A percentile compares a stretch with the other conserved stretches of the same genome.
These are phyloP conservation scores for Chimonanthus salicifolius DNA, from an alignment of 164 flowering plant genomes.

Conservation along the genomic window DNA sequence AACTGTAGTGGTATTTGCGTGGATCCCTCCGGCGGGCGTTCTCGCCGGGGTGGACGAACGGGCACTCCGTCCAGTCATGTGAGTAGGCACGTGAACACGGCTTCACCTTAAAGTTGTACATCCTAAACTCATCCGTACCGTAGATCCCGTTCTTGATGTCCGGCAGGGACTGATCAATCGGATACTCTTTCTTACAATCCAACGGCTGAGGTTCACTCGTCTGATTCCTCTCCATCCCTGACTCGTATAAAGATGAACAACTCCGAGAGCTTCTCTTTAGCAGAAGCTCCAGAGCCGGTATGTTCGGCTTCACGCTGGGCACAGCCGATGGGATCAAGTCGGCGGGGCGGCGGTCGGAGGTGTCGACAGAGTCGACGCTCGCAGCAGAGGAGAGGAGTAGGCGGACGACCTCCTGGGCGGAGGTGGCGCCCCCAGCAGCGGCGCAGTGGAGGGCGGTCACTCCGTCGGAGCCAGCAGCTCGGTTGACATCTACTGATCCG, in stretches of 20 bases:
- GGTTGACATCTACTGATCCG: constrained; percentile 49
- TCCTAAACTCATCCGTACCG: constrained; percentile 85
- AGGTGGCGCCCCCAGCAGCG: constrained; percentile 63
- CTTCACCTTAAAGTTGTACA: constrained; percentile 89
- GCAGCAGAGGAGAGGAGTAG: constrained; percentile 61
- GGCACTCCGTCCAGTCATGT: constrained; percentile 98
- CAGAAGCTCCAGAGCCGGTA: constrained; percentile 41
- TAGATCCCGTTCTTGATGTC: constrained; percentile 80
- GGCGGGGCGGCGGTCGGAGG: constrained; percentile 43
- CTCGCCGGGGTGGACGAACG: constrained; percentile 95
- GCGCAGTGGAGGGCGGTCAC: constrained; percentile 97
- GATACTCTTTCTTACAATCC: constrained; percentile 61
- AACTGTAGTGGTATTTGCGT: constrained; percentile 68
- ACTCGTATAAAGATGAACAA: background rate
- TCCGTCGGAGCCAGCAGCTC: constrained; percentile 58
- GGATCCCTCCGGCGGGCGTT: constrained; percentile 92
- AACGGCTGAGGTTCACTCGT: background rate
- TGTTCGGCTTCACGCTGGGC: constrained; percentile 17
- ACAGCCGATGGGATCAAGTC: constrained; percentile 35
- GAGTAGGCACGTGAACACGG: constrained; percentile 93
- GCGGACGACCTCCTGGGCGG: constrained; percentile 44
- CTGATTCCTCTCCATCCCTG: background rate
- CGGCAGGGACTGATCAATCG: constrained; percentile 60
- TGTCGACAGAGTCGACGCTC: constrained; percentile 38
- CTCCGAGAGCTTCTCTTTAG: constrained; percentile 33